Percentiles rank a stretch among this genome's conserved stretches.
These are phyloP conservation scores for Yamadazyma ubonensis DNA, from an alignment of 805 yeast species.

Conservation along the genomic window DNA sequence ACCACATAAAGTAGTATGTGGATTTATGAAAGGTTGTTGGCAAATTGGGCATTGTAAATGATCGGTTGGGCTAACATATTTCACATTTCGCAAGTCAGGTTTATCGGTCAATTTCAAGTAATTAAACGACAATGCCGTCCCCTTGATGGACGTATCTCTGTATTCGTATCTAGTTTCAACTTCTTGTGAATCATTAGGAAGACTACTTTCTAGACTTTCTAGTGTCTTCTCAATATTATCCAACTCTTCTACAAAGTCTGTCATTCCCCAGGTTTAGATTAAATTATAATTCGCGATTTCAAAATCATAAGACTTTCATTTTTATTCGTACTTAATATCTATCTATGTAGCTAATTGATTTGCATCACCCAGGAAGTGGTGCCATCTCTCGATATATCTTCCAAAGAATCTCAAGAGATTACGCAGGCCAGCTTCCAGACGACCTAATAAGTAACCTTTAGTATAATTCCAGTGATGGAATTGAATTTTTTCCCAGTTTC, in stretches of 20 bases:
- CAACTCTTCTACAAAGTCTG: constrained; percentile 7
- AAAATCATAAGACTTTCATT: too few species aligned
- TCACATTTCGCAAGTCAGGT: constrained; percentile 32
- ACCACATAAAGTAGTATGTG: constrained; percentile 63
- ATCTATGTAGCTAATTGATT: background rate
- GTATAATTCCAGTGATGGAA: constrained; percentile 39
- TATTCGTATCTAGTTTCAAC: background rate
- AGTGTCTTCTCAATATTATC: constrained; percentile 7
- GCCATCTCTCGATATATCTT: constrained; percentile 25
- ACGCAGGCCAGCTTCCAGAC: constrained; percentile 19
- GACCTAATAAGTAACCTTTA: constrained; percentile 22
- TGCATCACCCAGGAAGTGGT: constrained; percentile 10
- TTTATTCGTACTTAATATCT: too few species aligned
- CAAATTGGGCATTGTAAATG: constrained; percentile 60
- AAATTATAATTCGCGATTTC: background rate
- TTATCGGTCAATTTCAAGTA: constrained; percentile 12
- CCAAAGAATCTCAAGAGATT: constrained; percentile 20
- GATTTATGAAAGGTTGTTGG: constrained; percentile 59
- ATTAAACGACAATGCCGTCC: constrained; percentile 5
- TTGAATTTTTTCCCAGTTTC: constrained; percentile 37
- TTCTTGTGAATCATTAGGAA: background rate
- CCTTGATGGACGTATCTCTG: constrained; percentile 1
- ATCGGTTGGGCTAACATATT: constrained; percentile 31
- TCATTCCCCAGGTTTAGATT: constrained; percentile 4
- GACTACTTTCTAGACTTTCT: background rate